Evolutionary conservation across 306 rosid species (phyloP).

Genomic region (Echinosophora koreensis): DNA sequence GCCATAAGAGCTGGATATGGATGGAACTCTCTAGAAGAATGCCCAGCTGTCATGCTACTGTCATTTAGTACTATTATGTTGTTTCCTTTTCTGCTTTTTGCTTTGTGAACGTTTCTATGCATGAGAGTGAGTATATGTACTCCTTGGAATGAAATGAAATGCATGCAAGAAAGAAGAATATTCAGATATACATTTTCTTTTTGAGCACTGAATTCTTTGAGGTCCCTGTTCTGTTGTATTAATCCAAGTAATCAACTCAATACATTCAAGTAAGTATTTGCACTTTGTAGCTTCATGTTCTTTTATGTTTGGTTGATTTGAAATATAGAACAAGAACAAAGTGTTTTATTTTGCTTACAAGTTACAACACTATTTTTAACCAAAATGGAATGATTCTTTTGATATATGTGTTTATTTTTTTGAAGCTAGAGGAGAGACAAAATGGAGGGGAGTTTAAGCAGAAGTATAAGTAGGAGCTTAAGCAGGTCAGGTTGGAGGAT

Average conservation of each 20-base stretch:
- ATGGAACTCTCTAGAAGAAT: too few relatives aligned
- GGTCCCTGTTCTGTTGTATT: not conserved
- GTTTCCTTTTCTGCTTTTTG: too few relatives aligned
- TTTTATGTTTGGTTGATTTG: constrained; percentile 13
- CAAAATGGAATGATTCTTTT: not conserved
- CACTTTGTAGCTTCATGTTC: constrained; percentile 7
- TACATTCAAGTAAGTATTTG: constrained; percentile 42
- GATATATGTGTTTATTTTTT: too few relatives aligned
- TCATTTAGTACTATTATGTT: too few relatives aligned
- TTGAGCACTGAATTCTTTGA: too few relatives aligned
- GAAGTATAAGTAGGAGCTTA: constrained; percentile 66
- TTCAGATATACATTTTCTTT: too few relatives aligned
- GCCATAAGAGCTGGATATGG: too few relatives aligned
- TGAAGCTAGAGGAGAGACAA: not conserved
- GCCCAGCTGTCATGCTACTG: too few relatives aligned
- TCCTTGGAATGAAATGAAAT: too few relatives aligned
- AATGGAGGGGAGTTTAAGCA: constrained; percentile 62
- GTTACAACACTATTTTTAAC: not conserved
- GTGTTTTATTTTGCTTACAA: not conserved
- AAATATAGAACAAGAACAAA: not conserved
- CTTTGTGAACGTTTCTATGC: too few relatives aligned
- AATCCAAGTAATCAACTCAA: not conserved
- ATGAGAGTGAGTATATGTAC: too few relatives aligned
- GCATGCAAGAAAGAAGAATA: too few relatives aligned
- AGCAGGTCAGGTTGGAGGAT: constrained; percentile 74